phyloP scores from a whole-genome alignment of 768 basidiomycete genomes.

The Kwoniella mangroviensis region DNA sequence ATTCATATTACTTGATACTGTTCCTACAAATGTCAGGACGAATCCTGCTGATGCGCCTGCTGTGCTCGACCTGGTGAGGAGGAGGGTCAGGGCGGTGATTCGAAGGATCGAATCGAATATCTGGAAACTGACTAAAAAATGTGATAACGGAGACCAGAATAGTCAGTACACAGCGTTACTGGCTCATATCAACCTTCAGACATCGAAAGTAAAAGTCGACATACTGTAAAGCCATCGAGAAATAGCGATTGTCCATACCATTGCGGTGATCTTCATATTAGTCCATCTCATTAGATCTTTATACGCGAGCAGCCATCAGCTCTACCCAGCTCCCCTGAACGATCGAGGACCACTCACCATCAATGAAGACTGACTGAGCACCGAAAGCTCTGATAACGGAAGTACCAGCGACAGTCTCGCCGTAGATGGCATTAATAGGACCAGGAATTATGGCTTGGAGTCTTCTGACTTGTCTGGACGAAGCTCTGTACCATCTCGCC shows the following conservation, averaged over 20 bases:
- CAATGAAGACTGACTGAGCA: constrained; percentile 33
- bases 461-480: constrained; percentile 38
- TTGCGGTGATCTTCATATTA: constrained; percentile 33
- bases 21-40: constrained; percentile 36
- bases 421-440: constrained; percentile 45
- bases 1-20: constrained; percentile 31
- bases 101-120: constrained; percentile 33
- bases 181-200: too few species aligned
- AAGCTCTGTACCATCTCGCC: constrained; percentile 34
- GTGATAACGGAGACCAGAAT: not conserved
- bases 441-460: constrained; percentile 38
- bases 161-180: too few species aligned
- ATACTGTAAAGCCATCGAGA: constrained; percentile 37
- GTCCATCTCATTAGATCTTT: constrained; percentile 27
- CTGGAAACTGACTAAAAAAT: constrained; percentile 24
- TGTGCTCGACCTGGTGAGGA: constrained; percentile 25
- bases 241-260: constrained; percentile 25
- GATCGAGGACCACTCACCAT: constrained; percentile 20
- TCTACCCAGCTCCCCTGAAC: not conserved
- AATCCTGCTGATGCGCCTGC: constrained; percentile 43
- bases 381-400: constrained; percentile 51
- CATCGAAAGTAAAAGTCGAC: not conserved
- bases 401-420: constrained; percentile 48
- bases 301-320: constrained; percentile 14
- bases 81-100: constrained; percentile 27